Base-by-base conservation (phyloP, 1,284 basidiomycete genomes). In the Apiotrichum siamense region DNA sequence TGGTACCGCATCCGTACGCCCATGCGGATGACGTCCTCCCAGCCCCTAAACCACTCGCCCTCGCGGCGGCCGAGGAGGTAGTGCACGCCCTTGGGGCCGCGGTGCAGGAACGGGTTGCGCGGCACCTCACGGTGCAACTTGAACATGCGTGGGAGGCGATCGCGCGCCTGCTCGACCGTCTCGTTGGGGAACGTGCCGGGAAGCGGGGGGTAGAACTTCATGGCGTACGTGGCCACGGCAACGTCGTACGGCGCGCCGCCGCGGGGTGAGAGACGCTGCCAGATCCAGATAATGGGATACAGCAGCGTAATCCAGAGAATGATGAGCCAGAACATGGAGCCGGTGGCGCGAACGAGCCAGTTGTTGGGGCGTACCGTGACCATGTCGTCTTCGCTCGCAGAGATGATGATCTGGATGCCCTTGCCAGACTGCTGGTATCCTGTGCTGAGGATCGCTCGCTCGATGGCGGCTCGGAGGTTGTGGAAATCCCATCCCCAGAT, bases 21-120 rank as follows among this genome's bases (percentile, higher is more conserved):
- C 48, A 78, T 77, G 50, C 72, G 73, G 46, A 89, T 86, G 3
- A 80, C 77, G 32, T 77, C 77, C 60, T 88, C 47, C 86, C 87
- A 88, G 45, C 77, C 76, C 63, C 78, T 78, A 69, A 87, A 85
- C 86, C 86, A 89, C 57, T 83, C 79, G 6, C 83, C 84, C 69
- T 88, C 87, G 53, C 77, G 77, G 50, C 81, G 61, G 1, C 87
- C 87, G 3, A 72, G 55, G 2, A 72, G 58, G 48, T 76, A 70
- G 58, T 73, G 72, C 12, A 74, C 60, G 4, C 73, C 73, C 44
- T 65, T 62, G 2, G 67, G 66, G 0, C 70, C 70, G 18, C 50
- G 46, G 27, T 59, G 57, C 11, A 72, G 61, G 18, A 50, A 38
- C 2, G 61, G 59, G 35, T 54, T 31, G 3, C 53, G 38, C 1